Evolutionary conservation across 225 moss, liverwort and hornwort genomes (phyloP).

Genomic region (Pseudisothecium myosuroides): DNA sequence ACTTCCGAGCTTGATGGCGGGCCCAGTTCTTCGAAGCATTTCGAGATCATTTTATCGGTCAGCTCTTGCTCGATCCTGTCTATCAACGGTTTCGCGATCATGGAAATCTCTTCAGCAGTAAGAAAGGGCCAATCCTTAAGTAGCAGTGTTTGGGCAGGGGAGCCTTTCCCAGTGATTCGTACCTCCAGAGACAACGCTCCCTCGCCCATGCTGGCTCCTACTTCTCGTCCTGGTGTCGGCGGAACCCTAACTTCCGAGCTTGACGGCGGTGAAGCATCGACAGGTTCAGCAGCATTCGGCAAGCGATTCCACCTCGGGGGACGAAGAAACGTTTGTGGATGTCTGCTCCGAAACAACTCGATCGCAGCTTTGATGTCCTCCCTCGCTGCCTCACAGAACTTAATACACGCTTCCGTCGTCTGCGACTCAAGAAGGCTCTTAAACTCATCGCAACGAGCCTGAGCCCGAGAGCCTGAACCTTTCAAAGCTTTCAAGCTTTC

Average conservation of each 20-base stretch:
- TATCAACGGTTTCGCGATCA: rapidly evolving
- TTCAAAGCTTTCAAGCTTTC: no score
- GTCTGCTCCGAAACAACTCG: not conserved
- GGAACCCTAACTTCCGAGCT: not conserved
- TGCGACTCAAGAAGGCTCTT: not conserved
- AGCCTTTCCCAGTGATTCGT: not conserved
- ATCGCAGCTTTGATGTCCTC: not conserved
- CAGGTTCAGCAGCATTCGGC: not conserved
- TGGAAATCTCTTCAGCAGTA: rapidly evolving
- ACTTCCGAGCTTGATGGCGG: not conserved
- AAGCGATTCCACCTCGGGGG: not conserved
- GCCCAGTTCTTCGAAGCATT: no score
- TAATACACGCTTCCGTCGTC: rapidly evolving
- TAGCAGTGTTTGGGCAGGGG: no score
- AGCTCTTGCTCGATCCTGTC: not conserved
- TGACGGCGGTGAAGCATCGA: not conserved
- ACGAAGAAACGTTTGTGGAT: not conserved
- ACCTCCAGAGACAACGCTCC: not conserved
- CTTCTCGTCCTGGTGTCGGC: not conserved
- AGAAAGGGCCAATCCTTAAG: not conserved
- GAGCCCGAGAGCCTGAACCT: not conserved
- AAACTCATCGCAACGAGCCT: not conserved
- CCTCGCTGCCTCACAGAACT: not conserved
- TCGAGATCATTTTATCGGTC: not conserved
- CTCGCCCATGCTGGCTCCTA: not conserved